A percentile compares a stretch with the other conserved stretches of the same genome.
phyloP scores from a whole-genome alignment of 2,329 filamentous ascomycete species.

The Pyrenophora tritici-repentis region DNA sequence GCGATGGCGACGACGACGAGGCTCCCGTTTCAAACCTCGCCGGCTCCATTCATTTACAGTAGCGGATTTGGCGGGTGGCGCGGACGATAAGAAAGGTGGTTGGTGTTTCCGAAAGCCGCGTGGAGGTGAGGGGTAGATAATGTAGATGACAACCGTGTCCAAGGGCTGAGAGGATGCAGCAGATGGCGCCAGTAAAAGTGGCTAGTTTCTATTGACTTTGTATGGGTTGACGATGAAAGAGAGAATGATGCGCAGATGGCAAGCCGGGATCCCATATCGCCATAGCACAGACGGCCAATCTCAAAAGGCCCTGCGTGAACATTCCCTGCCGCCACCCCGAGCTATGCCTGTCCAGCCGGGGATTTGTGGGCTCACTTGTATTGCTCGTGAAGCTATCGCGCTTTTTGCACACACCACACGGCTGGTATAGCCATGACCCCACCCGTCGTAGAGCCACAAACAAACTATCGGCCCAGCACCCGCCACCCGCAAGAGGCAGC shows the following conservation, averaged over 20 bases:
- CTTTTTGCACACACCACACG: background rate
- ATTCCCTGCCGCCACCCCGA: background rate
- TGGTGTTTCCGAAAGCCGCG: slow-evolving; percentile 14
- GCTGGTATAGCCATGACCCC: background rate
- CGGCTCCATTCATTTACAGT: slow-evolving; percentile 50
- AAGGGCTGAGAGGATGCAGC: too few relatives aligned
- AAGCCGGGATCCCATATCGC: background rate
- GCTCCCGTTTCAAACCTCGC: slow-evolving; percentile 37
- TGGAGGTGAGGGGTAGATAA: slow-evolving; percentile 25
- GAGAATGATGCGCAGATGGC: slow-evolving; percentile 4
- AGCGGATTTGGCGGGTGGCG: slow-evolving; percentile 31
- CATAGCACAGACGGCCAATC: slow-evolving; percentile 1
- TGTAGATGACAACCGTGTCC: too few relatives aligned
- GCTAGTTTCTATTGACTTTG: slow-evolving; percentile 2
- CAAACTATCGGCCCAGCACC: slow-evolving; percentile 9
- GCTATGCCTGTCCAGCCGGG: background rate
- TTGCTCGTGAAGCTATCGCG: background rate
- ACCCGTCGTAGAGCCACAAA: background rate
- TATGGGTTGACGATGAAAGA: slow-evolving; percentile 18
- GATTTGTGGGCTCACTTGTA: background rate
- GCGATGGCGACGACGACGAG: slow-evolving; percentile 30
- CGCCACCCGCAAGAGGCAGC: slow-evolving; percentile 8
- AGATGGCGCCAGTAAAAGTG: background rate
- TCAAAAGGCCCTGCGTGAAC: background rate
- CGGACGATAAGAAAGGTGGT: slow-evolving; percentile 21